Evolutionary conservation across 768 basidiomycete species (phyloP), one percentile per base, ranked within the genome.

Genomic region (Lactarius akahatsu): DNA sequence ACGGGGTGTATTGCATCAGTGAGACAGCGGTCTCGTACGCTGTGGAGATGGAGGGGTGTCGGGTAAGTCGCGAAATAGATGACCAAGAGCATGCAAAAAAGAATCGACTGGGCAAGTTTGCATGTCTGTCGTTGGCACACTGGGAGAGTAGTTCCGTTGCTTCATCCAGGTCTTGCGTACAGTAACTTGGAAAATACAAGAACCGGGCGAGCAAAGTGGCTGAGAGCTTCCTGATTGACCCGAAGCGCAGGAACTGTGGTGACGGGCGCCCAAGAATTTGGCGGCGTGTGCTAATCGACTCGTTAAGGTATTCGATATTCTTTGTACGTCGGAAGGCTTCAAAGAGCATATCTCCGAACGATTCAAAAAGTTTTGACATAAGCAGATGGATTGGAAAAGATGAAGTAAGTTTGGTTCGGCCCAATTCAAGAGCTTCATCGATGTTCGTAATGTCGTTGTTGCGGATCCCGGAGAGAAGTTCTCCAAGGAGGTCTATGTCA

Each of bases 181-280:
- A 23, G 4, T 13, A 0, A 26, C n/a, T 9, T 9, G n/a, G 45
- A n/a, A n/a, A n/a, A 10, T 8, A n/a, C 45, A n/a, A 0, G 4
- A 13, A 23, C 0, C 47, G 47, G 23, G 47, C 6, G 47, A 50
- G 10, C 11, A 50, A 26, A 4, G 47, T 23, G 11, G 2, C 4
- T 23, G 47, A 13, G 26, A 50, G 11, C 11, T 1, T 4, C 23
- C 4, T 0, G 11, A 4, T 10, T 50, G 4, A 34, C 23, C 2
- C 2, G 47, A 11, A 0, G 47, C n/a, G 47, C 11, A 13, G 0
- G 23, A 0, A 23, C 1, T 13, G n/a, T 2, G 1, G 3, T 50
- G 11, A 23, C 11, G 23, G 47, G 23, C 11, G 2, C 11, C 23
- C 47, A 10, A 13, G 6, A 13, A 13, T 1, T 23, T 13, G 47